phyloP scores from a whole-genome alignment of 2,329 filamentous ascomycete species.

The Cryphonectria parasitica region DNA sequence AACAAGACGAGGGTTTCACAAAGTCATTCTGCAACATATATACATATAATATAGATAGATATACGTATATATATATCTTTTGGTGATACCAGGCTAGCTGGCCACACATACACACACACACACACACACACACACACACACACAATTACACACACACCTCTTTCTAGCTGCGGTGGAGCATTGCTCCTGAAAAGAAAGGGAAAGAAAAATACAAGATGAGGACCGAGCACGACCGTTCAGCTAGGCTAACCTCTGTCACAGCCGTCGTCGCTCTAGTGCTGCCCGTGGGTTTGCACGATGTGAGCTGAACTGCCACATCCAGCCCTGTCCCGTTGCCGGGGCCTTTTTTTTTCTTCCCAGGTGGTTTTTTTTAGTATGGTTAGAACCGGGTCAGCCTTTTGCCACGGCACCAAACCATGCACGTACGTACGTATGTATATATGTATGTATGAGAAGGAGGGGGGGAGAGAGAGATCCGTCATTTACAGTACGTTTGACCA shows the following conservation, averaged over 20 bases:
- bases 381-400: not conserved
- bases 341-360: not conserved
- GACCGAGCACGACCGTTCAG: slow-evolving; percentile 20
- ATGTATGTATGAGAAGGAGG: too few species aligned
- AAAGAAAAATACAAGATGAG: slow-evolving; percentile 26
- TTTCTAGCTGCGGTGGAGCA: slow-evolving; percentile 18
- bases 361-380: too few species aligned
- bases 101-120: too few species aligned
- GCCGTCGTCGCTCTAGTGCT: slow-evolving; percentile 13
- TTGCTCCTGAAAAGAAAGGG: not conserved
- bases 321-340: not conserved
- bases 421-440: too few species aligned
- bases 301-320: slow-evolving; percentile 3
- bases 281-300: not conserved
- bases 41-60: not conserved
- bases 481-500: not conserved
- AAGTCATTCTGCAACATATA: not conserved
- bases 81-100: slow-evolving; percentile 16
- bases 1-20: not conserved
- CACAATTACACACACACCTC: too few species aligned
- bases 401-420: too few species aligned
- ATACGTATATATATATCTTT: slow-evolving; percentile 5
- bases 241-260: slow-evolving; percentile 6
- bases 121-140: too few species aligned
- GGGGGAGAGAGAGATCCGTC: too few species aligned